Evolutionary conservation across 2,329 filamentous ascomycete species (phyloP).

Genomic region (Colletotrichum ledebouriae): DNA sequence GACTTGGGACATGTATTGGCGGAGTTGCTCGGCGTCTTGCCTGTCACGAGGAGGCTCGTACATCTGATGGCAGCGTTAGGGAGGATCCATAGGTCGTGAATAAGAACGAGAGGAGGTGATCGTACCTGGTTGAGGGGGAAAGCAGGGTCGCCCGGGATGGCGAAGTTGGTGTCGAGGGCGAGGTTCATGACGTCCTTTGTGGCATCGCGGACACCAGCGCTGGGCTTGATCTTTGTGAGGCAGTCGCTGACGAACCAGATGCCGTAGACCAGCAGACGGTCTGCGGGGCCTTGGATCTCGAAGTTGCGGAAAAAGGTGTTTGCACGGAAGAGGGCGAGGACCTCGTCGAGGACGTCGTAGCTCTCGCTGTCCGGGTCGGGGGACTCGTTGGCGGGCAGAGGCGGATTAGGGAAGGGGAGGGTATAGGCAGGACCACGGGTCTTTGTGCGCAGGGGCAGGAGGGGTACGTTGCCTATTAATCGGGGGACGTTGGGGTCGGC

Average conservation of each 20-base stretch:
- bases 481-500: constrained; percentile 76
- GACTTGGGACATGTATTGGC: constrained; percentile 92
- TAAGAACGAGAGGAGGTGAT: constrained; percentile 13
- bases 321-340: constrained; percentile 91
- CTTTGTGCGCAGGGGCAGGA: constrained; percentile 93
- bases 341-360: constrained; percentile 97
- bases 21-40: constrained; percentile 88
- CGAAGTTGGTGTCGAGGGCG: constrained; percentile 93
- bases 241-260: constrained; percentile 96
- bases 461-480: constrained; percentile 88
- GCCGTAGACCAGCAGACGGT: constrained; percentile 94
- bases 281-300: constrained; percentile 96
- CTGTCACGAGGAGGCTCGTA: constrained; percentile 90
- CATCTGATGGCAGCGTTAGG: constrained; percentile 64
- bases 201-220: constrained; percentile 70
- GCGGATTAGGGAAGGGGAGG: constrained; percentile 71
- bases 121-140: constrained; percentile 91
- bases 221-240: constrained; percentile 86
- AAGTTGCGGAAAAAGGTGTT: constrained; percentile 99
- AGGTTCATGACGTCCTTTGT: constrained; percentile 87
- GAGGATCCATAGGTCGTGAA: too few species aligned
- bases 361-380: constrained; percentile 89
- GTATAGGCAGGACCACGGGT: constrained; percentile 95
- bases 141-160: constrained; percentile 90
- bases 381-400: constrained; percentile 71